Evolutionary conservation across 768 basidiomycete genomes (phyloP), one percentile per base, ranked within the genome.

Genomic region (Dendrothele bispora): DNA sequence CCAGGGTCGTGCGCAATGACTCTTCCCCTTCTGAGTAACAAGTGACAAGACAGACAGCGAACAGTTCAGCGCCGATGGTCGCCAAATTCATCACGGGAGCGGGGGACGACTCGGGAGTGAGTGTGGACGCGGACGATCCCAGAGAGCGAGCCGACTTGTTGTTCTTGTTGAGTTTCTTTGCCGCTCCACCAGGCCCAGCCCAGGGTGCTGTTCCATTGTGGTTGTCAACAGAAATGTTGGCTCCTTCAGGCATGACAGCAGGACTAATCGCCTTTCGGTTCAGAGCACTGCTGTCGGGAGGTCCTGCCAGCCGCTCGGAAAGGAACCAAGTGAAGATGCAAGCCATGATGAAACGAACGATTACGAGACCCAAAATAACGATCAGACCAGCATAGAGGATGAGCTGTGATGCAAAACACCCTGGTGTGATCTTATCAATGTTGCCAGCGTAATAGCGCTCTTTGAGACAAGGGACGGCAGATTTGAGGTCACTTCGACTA

Each of bases 21-120:
- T 94, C 93, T 67, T 92, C 90, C 40, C 94, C 95, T 69, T 99
- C 97, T 1, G 92, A 95, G 64, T 99, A 99, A 62, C 97, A 98
- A 1, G 97, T 98, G 5, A 99, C 91, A 49, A 99, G 75, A 65
- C 94, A 97, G 30, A 98, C 85, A 2, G 91, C 86, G 63, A 98
- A 99, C 26, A 98, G 77, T 62, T 99, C 97, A 1, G 91, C 81
- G 11, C 97, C 97, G 54, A 98, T 98, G 56, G 93, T 86, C 0
- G 91, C 79, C 50, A 95, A 74, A 49, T 83, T 87, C 79, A 98
- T 86, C 43, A 87, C 65, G 5, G 90, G 86, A 36, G 78, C 63
- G 39, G 64, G 60, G 5, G 79, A 68, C 32, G 65, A 55, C 3
- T 77, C 75, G 39, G 71, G 76, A 48, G 75, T 78, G 22, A 82